These are phyloP conservation scores for Aspergillus caelatus DNA, from an alignment of 2,329 filamentous ascomycete genomes.

Conservation along the genomic window DNA sequence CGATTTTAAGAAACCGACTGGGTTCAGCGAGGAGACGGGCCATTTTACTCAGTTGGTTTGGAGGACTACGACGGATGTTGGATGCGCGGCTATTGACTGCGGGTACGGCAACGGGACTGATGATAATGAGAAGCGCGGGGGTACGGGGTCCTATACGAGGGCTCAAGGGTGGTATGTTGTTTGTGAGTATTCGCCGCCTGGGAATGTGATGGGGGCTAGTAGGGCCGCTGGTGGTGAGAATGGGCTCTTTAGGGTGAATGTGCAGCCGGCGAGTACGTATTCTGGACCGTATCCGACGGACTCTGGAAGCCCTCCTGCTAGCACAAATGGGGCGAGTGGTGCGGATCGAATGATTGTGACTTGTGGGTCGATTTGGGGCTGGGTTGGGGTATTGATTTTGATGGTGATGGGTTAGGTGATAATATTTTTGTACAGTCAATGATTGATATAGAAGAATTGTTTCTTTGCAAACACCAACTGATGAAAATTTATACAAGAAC, in stretches of 20 bases:
- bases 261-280: conserved; percentile 25
- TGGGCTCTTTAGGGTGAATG: conserved; percentile 36
- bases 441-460: not conserved
- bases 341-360: not conserved
- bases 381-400: conserved; percentile 6
- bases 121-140: conserved; percentile 1
- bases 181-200: conserved; percentile 70
- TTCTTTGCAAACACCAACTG: not conserved
- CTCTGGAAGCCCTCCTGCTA: conserved; percentile 1
- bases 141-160: conserved; percentile 5
- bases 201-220: conserved; percentile 57
- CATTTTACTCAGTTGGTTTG: conserved; percentile 77
- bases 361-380: not conserved
- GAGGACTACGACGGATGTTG: conserved; percentile 63
- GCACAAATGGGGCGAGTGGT: not conserved
- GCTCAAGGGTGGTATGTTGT: conserved; percentile 65
- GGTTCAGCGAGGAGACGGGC: conserved; percentile 63
- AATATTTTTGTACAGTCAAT: not conserved
- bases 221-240: conserved; percentile 23
- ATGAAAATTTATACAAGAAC: not conserved
- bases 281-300: conserved; percentile 20
- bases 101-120: conserved; percentile 30
- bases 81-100: conserved; percentile 55
- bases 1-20: conserved; percentile 57
- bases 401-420: conserved; percentile 4